Conservation (phyloP, 1,139 yeast genomes). For the Nakaseomyces uthaithaninus region DNA sequence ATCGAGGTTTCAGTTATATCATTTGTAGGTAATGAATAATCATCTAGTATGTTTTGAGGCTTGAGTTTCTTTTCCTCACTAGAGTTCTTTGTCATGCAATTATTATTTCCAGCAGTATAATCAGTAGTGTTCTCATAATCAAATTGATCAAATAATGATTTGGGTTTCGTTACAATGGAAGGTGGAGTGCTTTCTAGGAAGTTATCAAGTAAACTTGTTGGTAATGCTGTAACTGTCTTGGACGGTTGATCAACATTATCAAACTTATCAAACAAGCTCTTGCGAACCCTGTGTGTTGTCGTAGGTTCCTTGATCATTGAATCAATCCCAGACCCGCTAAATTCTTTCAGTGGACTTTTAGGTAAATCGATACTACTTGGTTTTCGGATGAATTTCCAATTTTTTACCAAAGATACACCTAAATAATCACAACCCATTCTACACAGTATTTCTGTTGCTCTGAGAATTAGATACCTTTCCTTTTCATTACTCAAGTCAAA, state of each 20-base stretch:
- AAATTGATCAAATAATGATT: background rate
- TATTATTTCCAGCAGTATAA: background rate
- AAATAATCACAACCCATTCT: slow-evolving; percentile 90
- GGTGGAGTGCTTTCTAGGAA: background rate
- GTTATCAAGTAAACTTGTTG: background rate
- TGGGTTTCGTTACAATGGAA: background rate
- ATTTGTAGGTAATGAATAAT: no score
- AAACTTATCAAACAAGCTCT: slow-evolving; percentile 28
- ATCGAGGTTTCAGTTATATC: no score
- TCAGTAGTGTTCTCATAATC: slow-evolving; percentile 8
- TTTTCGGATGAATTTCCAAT: slow-evolving; percentile 55
- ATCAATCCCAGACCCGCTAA: slow-evolving; percentile 12
- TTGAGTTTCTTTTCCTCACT: background rate
- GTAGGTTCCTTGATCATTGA: slow-evolving; percentile 17
- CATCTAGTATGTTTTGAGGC: no score
- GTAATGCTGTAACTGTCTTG: background rate
- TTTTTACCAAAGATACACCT: slow-evolving; percentile 51
- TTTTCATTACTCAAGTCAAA: slow-evolving; percentile 38
- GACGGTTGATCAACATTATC: slow-evolving; percentile 1
- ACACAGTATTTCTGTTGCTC: slow-evolving; percentile 58
- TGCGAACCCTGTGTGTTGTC: slow-evolving; percentile 19
- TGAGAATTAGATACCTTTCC: slow-evolving; percentile 56
- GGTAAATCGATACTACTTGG: slow-evolving; percentile 11
- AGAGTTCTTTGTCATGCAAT: slow-evolving; percentile 1
- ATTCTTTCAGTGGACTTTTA: slow-evolving; percentile 6